Evolutionary conservation across 306 rosid species (phyloP).

Genomic region (Vicia faba): DNA sequence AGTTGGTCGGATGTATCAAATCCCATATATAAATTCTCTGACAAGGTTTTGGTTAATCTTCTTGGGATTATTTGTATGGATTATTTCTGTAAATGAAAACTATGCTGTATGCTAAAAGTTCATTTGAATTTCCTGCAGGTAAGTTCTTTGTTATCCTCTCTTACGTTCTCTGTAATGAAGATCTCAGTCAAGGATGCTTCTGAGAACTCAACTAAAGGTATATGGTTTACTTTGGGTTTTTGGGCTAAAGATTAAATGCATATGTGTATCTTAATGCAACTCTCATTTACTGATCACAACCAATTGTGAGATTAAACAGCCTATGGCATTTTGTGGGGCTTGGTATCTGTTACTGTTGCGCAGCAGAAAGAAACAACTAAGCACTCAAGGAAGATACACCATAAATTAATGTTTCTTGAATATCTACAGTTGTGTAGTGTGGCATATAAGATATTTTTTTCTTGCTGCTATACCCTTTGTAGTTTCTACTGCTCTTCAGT

Average conservation of each 20-base stretch:
- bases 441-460: too few relatives aligned
- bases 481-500: neutral
- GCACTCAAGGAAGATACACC: slow-evolving; percentile 10
- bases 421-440: neutral
- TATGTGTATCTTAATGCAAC: slow-evolving; percentile 9
- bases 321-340: slow-evolving; percentile 2
- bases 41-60: slow-evolving; percentile 59
- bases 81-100: slow-evolving; percentile 29
- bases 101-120: slow-evolving; percentile 33
- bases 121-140: slow-evolving; percentile 55
- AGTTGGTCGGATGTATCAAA: slow-evolving; percentile 71
- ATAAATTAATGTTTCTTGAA: slow-evolving; percentile 26
- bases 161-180: slow-evolving; percentile 63
- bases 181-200: slow-evolving; percentile 75
- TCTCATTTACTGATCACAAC: slow-evolving; percentile 16
- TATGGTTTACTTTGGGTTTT: slow-evolving; percentile 27
- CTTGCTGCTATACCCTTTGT: neutral
- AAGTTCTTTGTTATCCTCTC: slow-evolving; percentile 67
- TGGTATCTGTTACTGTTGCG: slow-evolving; percentile 10
- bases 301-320: slow-evolving; percentile 11
- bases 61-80: slow-evolving; percentile 13
- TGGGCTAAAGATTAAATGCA: slow-evolving; percentile 30
- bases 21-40: slow-evolving; percentile 64
- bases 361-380: slow-evolving; percentile 12
- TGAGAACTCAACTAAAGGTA: slow-evolving; percentile 70